phyloP scores from a whole-genome alignment of 768 basidiomycete genomes.

The Phanerochaete carnosa region DNA sequence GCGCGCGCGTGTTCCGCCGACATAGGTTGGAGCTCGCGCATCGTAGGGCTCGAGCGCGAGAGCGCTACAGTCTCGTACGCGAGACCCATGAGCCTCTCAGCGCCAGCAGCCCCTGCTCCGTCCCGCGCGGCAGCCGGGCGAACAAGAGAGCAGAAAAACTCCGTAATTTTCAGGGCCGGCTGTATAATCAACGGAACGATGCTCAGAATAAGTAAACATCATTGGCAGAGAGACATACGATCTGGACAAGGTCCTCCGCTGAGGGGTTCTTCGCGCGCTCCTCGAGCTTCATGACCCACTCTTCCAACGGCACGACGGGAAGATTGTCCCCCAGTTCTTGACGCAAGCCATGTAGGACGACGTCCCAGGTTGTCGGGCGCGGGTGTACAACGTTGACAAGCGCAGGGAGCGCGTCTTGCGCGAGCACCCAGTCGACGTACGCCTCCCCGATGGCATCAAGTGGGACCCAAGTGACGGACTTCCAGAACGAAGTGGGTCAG shows the following conservation, averaged over 20 bases:
- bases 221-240: not conserved
- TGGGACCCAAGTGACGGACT: constrained; percentile 11
- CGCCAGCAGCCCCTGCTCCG: not conserved
- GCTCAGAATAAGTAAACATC: not conserved
- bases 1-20: not conserved
- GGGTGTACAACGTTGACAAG: constrained; percentile 11
- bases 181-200: not conserved
- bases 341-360: not conserved
- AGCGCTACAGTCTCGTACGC: not conserved
- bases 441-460: constrained; percentile 6
- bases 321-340: not conserved
- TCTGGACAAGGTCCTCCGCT: not conserved
- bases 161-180: constrained; percentile 9
- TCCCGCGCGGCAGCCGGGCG: not conserved
- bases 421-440: constrained; percentile 4
- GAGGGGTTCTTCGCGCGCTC: not conserved
- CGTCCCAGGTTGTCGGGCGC: not conserved
- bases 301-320: not conserved
- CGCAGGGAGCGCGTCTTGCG: not conserved
- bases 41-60: not conserved
- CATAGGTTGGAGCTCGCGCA: not conserved
- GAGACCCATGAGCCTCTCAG: not conserved
- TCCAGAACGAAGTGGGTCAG: not conserved
- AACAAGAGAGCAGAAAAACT: constrained; percentile 5
- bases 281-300: constrained; percentile 8